Evolutionary conservation across 192 early-diverging fungal genomes (phyloP).

Genomic region (Ambispora gerdemannii): DNA sequence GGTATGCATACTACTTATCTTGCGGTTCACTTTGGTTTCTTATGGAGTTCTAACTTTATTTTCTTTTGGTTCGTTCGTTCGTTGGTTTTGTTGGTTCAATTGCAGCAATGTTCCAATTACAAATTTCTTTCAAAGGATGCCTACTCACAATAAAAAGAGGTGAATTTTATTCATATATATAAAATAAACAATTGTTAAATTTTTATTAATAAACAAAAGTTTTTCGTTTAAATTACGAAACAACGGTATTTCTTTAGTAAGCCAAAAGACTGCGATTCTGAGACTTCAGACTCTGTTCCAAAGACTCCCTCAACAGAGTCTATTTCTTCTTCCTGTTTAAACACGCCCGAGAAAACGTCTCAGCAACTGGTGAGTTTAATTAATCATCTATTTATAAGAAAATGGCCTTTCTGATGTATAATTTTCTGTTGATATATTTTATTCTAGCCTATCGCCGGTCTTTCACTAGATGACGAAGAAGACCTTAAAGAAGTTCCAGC

Average conservation of each 20-base stretch:
- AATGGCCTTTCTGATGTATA: background rate
- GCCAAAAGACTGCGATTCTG: background rate
- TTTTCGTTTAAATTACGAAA: background rate
- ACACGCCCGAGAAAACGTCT: background rate
- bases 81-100: no score
- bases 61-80: no score
- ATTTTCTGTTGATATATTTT: background rate
- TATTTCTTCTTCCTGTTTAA: background rate
- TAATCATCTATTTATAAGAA: no score
- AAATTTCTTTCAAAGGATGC: background rate
- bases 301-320: no score
- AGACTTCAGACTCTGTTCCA: background rate
- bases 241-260: background rate
- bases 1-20: background rate
- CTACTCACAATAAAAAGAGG: background rate
- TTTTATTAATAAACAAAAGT: background rate
- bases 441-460: background rate
- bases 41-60: background rate
- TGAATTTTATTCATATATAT: no score
- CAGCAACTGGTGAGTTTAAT: no score
- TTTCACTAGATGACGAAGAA: slow-evolving; percentile 5
- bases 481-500: slow-evolving; percentile 1
- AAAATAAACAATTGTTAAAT: background rate
- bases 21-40: background rate
- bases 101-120: background rate